A percentile compares a stretch with the other conserved stretches of the same genome.
These are phyloP conservation scores for Termitomyces sp. DNA, from an alignment of 768 basidiomycete species.

Conservation along the genomic window DNA sequence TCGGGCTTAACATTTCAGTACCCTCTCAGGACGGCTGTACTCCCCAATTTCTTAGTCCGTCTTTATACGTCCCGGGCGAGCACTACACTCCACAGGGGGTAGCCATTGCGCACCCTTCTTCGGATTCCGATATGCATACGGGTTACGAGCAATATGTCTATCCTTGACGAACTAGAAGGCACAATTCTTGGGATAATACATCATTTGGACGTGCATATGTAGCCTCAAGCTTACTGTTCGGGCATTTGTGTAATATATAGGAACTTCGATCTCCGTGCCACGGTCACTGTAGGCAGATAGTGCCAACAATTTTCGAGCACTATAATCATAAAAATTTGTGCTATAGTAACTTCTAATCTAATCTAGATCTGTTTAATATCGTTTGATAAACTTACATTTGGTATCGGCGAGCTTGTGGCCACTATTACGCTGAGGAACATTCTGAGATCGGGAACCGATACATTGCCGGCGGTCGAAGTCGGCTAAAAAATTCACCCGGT, in stretches of 20 bases:
- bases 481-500: slow-evolving; percentile 1
- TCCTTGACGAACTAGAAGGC: not conserved
- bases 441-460: not conserved
- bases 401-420: slow-evolving; percentile 1
- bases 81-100: slow-evolving; percentile 3
- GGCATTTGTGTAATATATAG: slow-evolving; percentile 1
- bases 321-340: not conserved
- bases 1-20: not conserved
- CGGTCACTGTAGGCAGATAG: not conserved
- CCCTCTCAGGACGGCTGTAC: slow-evolving; percentile 8
- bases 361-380: slow-evolving; percentile 1
- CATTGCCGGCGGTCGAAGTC: slow-evolving; percentile 6
- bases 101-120: slow-evolving; percentile 1
- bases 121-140: slow-evolving; percentile 5
- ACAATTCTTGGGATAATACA: slow-evolving; percentile 1
- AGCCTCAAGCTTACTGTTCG: not conserved
- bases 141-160: slow-evolving; percentile 7
- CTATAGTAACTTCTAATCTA: slow-evolving; percentile 4
- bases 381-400: not conserved
- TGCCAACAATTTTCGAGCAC: not conserved
- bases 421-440: slow-evolving; percentile 2
- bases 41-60: slow-evolving; percentile 6
- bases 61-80: slow-evolving; percentile 2
- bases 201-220: not conserved
- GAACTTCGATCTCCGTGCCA: slow-evolving; percentile 1